phyloP scores from a whole-genome alignment of 352 stramenopile species.

The Halophytophthora batemanensis region DNA sequence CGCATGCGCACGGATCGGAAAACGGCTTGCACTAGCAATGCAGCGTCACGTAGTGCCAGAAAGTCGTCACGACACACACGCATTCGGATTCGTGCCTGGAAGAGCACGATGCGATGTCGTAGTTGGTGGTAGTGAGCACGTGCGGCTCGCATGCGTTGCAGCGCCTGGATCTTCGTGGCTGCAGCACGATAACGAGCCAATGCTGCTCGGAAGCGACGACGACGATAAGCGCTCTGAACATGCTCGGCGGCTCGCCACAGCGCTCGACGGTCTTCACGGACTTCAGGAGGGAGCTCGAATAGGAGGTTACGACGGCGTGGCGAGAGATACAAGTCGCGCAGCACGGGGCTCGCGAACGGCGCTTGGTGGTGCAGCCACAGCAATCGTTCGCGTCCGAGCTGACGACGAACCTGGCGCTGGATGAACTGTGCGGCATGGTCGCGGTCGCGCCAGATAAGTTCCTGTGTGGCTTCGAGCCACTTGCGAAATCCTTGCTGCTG shows the following conservation, averaged over 20 bases:
- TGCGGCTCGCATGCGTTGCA: slow-evolving; percentile 48
- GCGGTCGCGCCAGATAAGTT: slow-evolving; percentile 58
- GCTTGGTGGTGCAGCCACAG: slow-evolving; percentile 39
- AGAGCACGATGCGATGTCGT: slow-evolving; percentile 39
- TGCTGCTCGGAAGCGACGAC: slow-evolving; percentile 48
- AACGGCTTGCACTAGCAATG: slow-evolving; percentile 53
- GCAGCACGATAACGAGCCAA: slow-evolving; percentile 52
- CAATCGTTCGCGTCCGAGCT: slow-evolving; percentile 33
- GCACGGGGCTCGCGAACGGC: slow-evolving; percentile 34
- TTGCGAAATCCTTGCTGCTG: slow-evolving; percentile 53
- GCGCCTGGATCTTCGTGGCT: slow-evolving; percentile 57
- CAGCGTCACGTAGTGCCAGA: slow-evolving; percentile 35
- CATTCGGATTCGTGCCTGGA: slow-evolving; percentile 60
- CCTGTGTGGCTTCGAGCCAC: slow-evolving; percentile 52
- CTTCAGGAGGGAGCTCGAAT: slow-evolving; percentile 44
- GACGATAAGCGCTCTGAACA: slow-evolving; percentile 56
- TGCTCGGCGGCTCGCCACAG: slow-evolving; percentile 55
- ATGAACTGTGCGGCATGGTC: slow-evolving; percentile 50
- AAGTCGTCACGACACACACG: slow-evolving; percentile 40
- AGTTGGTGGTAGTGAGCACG: slow-evolving; percentile 25
- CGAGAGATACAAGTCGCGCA: slow-evolving; percentile 63
- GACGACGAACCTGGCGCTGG: slow-evolving; percentile 46
- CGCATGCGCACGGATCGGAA: slow-evolving; percentile 49
- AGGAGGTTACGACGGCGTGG: slow-evolving; percentile 26
- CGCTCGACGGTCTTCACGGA: slow-evolving; percentile 53